Conservation (phyloP, 2,329 filamentous ascomycete species). For the Raffaelea deltoideospora region DNA sequence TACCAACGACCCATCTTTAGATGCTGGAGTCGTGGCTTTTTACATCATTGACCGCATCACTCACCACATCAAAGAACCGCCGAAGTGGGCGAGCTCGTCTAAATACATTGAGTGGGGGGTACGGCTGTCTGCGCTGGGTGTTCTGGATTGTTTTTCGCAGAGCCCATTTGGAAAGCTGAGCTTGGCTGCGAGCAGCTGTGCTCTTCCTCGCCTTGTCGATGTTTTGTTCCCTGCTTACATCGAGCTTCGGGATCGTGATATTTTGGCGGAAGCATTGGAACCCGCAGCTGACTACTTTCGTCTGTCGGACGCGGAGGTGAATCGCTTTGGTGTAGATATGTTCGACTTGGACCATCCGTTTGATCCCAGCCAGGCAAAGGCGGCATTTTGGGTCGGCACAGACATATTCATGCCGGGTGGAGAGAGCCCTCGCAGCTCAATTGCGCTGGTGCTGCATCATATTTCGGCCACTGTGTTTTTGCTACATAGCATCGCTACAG, state of each 20-base stretch:
- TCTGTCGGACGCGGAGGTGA: slow-evolving; percentile 1
- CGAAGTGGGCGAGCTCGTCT: slow-evolving; percentile 21
- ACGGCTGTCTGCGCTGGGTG: slow-evolving; percentile 31
- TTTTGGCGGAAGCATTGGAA: slow-evolving; percentile 4
- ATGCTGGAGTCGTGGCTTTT: slow-evolving; percentile 26
- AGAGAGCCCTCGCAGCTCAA: no score
- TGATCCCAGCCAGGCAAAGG: not conserved
- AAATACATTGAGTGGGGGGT: slow-evolving; percentile 25
- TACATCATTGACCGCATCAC: slow-evolving; percentile 48
- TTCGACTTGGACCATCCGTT: slow-evolving; percentile 4
- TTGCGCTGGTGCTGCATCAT: slow-evolving; percentile 23
- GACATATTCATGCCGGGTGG: no score
- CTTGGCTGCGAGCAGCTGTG: slow-evolving; percentile 52
- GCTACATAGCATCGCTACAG: slow-evolving; percentile 36
- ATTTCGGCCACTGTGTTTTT: slow-evolving; percentile 33
- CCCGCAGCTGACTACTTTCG: not conserved
- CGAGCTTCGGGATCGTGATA: slow-evolving; percentile 5
- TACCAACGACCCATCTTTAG: slow-evolving; percentile 22
- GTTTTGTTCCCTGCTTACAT: slow-evolving; percentile 6
- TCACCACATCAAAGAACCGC: slow-evolving; percentile 42
- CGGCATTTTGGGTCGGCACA: no score
- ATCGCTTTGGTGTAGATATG: slow-evolving; percentile 8
- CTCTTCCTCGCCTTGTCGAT: slow-evolving; percentile 56
- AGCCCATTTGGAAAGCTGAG: slow-evolving; percentile 48
- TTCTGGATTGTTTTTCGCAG: slow-evolving; percentile 44